These are phyloP conservation scores for Limonium bicolor DNA, from an alignment of 148 eudicot species.

Conservation along the genomic window DNA sequence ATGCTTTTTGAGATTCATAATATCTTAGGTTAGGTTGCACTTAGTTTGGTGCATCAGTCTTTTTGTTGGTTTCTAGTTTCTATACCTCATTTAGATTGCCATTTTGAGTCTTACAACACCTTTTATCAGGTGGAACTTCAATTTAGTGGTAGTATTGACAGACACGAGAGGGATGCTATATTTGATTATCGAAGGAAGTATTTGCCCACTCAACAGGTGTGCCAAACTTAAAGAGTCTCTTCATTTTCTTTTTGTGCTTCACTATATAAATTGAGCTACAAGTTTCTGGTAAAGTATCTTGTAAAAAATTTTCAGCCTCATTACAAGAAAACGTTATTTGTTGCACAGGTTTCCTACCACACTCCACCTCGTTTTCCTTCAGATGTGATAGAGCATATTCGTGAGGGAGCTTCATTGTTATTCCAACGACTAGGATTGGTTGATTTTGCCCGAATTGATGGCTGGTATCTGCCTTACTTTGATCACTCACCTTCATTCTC, in stretches of 20 bases:
- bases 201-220: constrained; percentile 90
- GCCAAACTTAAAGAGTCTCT: not conserved
- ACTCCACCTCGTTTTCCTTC: constrained; percentile 86
- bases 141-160: constrained; percentile 26
- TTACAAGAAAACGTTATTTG: constrained; percentile 2
- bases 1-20: too few species aligned
- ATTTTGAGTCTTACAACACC: not conserved
- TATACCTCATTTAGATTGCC: not conserved
- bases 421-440: constrained; percentile 51
- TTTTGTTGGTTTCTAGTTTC: too few species aligned
- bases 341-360: constrained; percentile 68
- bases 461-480: constrained; percentile 75
- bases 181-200: constrained; percentile 80
- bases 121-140: constrained; percentile 78
- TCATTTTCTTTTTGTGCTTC: not conserved
- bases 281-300: too few species aligned
- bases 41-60: too few species aligned
- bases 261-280: too few species aligned
- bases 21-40: too few species aligned
- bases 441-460: constrained; percentile 95
- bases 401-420: constrained; percentile 59
- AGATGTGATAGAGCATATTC: constrained; percentile 46
- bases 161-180: constrained; percentile 62
- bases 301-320: too few species aligned
- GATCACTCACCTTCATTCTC: constrained; percentile 15